Evolutionary conservation across 2,329 filamentous ascomycete genomes (phyloP).

Genomic region (Eutypella sp.): DNA sequence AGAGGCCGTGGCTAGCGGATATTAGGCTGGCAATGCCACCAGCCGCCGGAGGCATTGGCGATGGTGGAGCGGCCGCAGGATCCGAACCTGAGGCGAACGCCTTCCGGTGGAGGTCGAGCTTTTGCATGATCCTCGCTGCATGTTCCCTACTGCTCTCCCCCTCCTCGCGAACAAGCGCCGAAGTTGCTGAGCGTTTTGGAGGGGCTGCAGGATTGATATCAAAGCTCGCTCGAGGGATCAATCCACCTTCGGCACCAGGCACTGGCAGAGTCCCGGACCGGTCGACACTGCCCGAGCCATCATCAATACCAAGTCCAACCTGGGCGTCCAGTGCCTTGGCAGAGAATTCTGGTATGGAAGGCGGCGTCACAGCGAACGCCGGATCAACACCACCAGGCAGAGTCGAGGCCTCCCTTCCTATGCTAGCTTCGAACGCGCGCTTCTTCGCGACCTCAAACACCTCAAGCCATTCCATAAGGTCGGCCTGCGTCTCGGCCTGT

Average conservation of each 20-base stretch:
- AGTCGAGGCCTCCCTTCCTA: constrained; percentile 43
- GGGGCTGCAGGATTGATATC: constrained; percentile 54
- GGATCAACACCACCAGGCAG: constrained; percentile 55
- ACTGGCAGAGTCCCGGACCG: constrained; percentile 61
- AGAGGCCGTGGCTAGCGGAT: constrained; percentile 73
- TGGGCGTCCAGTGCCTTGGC: constrained; percentile 70
- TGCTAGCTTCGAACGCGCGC: constrained; percentile 74
- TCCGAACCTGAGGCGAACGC: constrained; percentile 48
- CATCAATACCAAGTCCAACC: constrained; percentile 28
- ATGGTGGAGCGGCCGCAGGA: constrained; percentile 27
- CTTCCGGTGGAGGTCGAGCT: constrained; percentile 83
- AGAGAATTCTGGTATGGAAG: constrained; percentile 84
- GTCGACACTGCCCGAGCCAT: constrained; percentile 40
- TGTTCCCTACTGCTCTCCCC: constrained; percentile 75
- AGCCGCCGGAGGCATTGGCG: constrained; percentile 31
- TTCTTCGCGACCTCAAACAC: constrained; percentile 93
- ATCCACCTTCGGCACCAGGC: constrained; percentile 52
- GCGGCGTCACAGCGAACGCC: constrained; percentile 88
- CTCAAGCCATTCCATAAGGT: constrained; percentile 92
- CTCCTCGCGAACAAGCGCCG: constrained; percentile 53
- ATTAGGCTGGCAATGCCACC: constrained; percentile 80
- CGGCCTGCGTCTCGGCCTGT: constrained; percentile 86
- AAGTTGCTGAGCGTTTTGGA: constrained; percentile 53
- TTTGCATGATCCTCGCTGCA: constrained; percentile 85
- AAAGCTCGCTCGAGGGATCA: constrained; percentile 61